Percentiles rank a stretch among this genome's conserved stretches.
Conservation (phyloP, 768 basidiomycete species). For the Amanita brunnescens region DNA sequence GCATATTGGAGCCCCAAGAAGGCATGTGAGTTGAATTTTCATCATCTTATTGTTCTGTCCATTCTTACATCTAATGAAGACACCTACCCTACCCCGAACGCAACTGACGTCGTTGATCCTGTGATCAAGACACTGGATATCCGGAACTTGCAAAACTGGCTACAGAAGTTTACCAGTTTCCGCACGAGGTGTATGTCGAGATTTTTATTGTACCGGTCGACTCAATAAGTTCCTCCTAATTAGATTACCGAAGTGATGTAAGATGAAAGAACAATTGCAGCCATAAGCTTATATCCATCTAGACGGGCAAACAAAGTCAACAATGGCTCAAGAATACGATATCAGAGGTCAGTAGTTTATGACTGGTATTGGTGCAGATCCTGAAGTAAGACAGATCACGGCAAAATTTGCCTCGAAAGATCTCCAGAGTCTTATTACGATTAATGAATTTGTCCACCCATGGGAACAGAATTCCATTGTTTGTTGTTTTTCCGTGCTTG, state of each 20-base stretch:
- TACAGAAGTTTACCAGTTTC: constrained; percentile 54
- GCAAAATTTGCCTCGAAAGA: constrained; percentile 46
- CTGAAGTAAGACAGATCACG: constrained; percentile 44
- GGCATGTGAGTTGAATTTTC: constrained; percentile 28
- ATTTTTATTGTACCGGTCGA: constrained; percentile 1
- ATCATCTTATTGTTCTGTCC: constrained; percentile 2
- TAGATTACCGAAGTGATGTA: constrained; percentile 57
- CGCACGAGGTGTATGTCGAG: constrained; percentile 52
- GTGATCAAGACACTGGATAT: constrained; percentile 55
- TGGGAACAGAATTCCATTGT: constrained; percentile 85
- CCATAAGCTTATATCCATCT: constrained; percentile 14
- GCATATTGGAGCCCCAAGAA: constrained; percentile 26
- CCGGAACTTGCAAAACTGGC: constrained; percentile 47
- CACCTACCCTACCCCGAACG: constrained; percentile 50
- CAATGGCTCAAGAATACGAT: constrained; percentile 68
- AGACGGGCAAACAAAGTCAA: constrained; percentile 75
- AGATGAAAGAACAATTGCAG: constrained; percentile 14
- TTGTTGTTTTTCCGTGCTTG: constrained; percentile 16
- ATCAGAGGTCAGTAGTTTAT: constrained; percentile 35
- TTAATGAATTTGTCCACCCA: constrained; percentile 66
- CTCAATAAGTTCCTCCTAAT: constrained; percentile 3
- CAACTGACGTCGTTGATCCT: constrained; percentile 41
- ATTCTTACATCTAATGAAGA: constrained; percentile 23
- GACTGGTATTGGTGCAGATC: constrained; percentile 4
- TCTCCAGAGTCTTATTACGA: constrained; percentile 47